Base-by-base conservation (phyloP, 768 basidiomycete species). In the Leccinum pellstonianum region DNA sequence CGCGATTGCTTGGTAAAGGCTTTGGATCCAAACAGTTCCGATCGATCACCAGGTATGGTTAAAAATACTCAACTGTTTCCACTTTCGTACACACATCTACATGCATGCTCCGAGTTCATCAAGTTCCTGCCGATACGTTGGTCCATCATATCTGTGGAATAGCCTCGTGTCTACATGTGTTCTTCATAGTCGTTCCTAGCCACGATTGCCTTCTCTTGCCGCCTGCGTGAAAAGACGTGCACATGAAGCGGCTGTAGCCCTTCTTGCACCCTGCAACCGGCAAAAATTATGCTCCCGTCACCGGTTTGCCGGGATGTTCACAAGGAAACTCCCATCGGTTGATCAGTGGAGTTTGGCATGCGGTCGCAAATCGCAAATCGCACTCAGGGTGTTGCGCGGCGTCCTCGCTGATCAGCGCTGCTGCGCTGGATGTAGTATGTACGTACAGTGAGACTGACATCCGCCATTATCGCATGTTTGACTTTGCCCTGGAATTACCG, bases 261-360 rank as follows among this genome's bases (percentile, higher is more conserved):
- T 47, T 48, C 9, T 54, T 23, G 21, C 52, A 21, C 55, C 54
- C 35, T 47, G 54, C 54, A 35, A 37, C 57, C 57, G 46, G 43
- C 43, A 25, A 21, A 47, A 41, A 23, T 35, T 25, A 37, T 29
- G 33, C 5, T 57, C 41, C 21, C 33, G 41, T 19, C 23, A 19
- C 25, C 6, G 23, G n/a, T 29, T 47, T 23, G 12, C 52, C 19
- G n/a, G 31, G 55, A 55, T 3, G 21, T 10, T 43, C 19, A 17
- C 31, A 23, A 29, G 57, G 11, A 35, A 52, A 11, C 6, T 27
- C 27, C 31, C 49, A 61, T 60, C 33, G 41, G 41, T 19, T 43
- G 41, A 43, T 43, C n/a, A 43, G 10, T 43, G n/a, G 41, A 5
- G 41, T 10, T 11, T 2, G n/a, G n/a, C 7, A 37, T 47, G 7